Evolutionary conservation across 2,329 filamentous ascomycete species (phyloP).

Genomic region (Blastomyces gilchristii): DNA sequence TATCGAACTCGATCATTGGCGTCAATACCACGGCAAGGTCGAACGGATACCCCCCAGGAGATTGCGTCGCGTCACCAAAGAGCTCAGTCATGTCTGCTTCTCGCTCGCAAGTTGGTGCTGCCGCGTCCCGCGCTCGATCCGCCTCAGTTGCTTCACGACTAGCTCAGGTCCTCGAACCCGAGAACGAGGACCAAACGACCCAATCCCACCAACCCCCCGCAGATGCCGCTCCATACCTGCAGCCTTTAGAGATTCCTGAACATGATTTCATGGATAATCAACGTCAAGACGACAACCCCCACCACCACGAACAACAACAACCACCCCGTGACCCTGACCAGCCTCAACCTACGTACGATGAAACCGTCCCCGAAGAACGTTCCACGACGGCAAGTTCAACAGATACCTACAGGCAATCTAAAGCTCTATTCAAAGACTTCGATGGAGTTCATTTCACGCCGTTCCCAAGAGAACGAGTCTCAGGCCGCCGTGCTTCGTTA

Average conservation of each 20-base stretch:
- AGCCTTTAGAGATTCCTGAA: constrained; percentile 14
- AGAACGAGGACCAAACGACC: constrained; percentile 24
- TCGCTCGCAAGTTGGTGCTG: constrained; percentile 16
- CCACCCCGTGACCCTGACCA: background rate
- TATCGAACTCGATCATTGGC: constrained; percentile 33
- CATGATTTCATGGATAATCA: background rate
- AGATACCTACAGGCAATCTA: constrained; percentile 39
- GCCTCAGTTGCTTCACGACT: constrained; percentile 30
- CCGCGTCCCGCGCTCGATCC: constrained; percentile 26
- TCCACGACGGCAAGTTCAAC: constrained; percentile 34
- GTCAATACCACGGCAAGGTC: constrained; percentile 28
- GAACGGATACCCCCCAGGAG: constrained; percentile 33
- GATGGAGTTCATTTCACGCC: constrained; percentile 40
- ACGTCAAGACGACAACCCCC: background rate
- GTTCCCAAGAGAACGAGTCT: constrained; percentile 19
- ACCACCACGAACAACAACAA: too few species aligned
- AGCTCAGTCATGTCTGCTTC: constrained; percentile 33
- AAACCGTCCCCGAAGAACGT: constrained; percentile 19
- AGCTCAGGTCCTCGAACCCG: constrained; percentile 32
- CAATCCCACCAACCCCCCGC: constrained; percentile 18
- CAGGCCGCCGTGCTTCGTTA: constrained; percentile 29
- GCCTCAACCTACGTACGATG: background rate
- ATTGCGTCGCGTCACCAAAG: constrained; percentile 31
- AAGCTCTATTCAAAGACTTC: constrained; percentile 38
- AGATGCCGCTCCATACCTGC: constrained; percentile 15